These are phyloP conservation scores for Delitschia confertaspora DNA, from an alignment of 495 filamentous ascomycete genomes.

Conservation along the genomic window DNA sequence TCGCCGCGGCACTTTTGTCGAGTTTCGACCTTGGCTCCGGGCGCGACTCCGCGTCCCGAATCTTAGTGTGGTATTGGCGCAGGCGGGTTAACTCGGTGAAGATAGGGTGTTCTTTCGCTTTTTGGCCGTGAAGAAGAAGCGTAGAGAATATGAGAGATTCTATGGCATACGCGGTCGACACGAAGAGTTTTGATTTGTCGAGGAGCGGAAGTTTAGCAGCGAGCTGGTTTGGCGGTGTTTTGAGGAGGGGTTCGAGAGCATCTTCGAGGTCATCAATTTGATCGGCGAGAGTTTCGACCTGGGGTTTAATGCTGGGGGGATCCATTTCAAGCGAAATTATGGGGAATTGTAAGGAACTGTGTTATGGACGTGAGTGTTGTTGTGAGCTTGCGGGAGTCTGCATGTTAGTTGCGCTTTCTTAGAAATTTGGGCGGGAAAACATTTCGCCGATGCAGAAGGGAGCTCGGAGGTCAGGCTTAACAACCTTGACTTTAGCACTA, in stretches of 20 bases:
- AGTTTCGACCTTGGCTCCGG: slow-evolving; percentile 43
- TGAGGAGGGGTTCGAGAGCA: slow-evolving; percentile 58
- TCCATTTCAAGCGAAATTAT: slow-evolving; percentile 27
- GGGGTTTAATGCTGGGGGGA: slow-evolving; percentile 17
- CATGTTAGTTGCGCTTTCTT: slow-evolving; percentile 16
- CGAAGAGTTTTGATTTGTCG: slow-evolving; percentile 88
- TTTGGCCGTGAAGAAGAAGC: slow-evolving; percentile 66
- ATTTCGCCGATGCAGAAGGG: too few relatives aligned
- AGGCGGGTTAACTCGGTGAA: slow-evolving; percentile 77
- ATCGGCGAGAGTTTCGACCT: slow-evolving; percentile 61
- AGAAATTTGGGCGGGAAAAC: slow-evolving; percentile 3
- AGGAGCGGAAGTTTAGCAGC: slow-evolving; percentile 76
- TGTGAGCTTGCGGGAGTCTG: slow-evolving; percentile 8
- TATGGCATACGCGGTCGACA: slow-evolving; percentile 73
- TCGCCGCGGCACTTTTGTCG: slow-evolving; percentile 68
- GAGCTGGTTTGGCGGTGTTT: slow-evolving; percentile 51
- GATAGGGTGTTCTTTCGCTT: slow-evolving; percentile 75
- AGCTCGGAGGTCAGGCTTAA: too few relatives aligned
- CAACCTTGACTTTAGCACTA: too few relatives aligned
- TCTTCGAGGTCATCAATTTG: slow-evolving; percentile 70
- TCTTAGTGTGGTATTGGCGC: slow-evolving; percentile 88
- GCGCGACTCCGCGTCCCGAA: slow-evolving; percentile 55
- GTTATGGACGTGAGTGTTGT: neutral
- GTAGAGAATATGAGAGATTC: slow-evolving; percentile 80
- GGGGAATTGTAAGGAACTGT: neutral